Evolutionary conservation across 164 flowering plant species (phyloP), one percentile per base, ranked within the genome.

Genomic region (Malania oleifera): DNA sequence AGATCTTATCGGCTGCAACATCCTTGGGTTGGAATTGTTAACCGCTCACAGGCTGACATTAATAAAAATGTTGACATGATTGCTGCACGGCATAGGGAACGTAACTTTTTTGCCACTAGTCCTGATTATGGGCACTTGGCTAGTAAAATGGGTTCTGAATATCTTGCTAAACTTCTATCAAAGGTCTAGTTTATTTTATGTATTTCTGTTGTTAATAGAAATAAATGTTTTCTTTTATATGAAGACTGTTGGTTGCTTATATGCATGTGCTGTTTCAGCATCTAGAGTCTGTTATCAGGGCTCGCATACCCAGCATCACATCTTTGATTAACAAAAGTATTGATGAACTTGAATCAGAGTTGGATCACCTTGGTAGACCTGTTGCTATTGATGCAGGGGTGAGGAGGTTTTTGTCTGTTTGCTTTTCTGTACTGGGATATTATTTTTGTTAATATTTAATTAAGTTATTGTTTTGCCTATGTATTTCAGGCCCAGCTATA

Each of bases 21-120:
- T 60, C 96, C 90, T 25, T 88, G 96, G 96, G 92, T 88, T 60
- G 96, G 96, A 64, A 73, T 87, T 50, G 96, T 88, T 29, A 88
- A 88, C 57, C 85, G 90, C 43, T 86, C 96, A 40, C 96, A 86
- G 68, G 89, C 88, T 56, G 96, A 88, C 61, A 86, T 86, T 47
- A 88, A 84, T 68, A 86, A 67, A 77, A 82, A 80, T 62, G 80
- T 81, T 46, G 92, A 88, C 67, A 86, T 88, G 88, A 81, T 82
- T 63, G 77, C 57, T 77, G 96, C 96, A 18, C 79, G 96, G 54
- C 77, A 79, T 20, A 81, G 74, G 69, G 96, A 88, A 70, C 75
- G 73, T 17, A 92, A 86, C 60, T 86, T 77, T 60, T 88, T 88
- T 74, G 82, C 84, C 65, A 65, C 72, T 59, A 88, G 87, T 66